Evolutionary conservation across 169 alveolate species (phyloP), one percentile per base, ranked within the genome.

Genomic region (Cryptosporidium meleagridis): DNA sequence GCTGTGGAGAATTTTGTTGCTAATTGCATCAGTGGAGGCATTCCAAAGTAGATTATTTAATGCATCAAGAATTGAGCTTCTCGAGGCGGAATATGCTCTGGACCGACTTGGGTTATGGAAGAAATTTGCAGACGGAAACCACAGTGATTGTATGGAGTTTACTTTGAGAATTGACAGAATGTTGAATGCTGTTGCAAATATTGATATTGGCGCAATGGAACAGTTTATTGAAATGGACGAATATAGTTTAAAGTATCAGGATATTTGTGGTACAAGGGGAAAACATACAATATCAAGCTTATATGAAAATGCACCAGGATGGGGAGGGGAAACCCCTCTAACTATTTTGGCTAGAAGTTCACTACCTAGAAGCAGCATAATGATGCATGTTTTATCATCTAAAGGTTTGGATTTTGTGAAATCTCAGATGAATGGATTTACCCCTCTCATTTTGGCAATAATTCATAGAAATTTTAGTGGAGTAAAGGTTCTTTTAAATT

Each of bases 251-350:
- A 41, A 44, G 44, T n/a, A 33, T 29, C 53, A 45, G n/a, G 70
- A 61, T 41, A 48, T 12, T 0, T 62, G 69, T 45, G 75, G 68
- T 21, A 18, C 12, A 39, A 21, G 1, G 31, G 75, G 45, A 21
- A 29, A 18, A 31, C 80, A 45, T 8, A 58, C 73, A 4, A 26
- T 80, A n/a, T 80, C 73, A 10, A 62, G 51, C 70, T 65, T 80
- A 31, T 80, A 80, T 44, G 89, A 65, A n/a, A 80, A 80, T 80
- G 89, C 89, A 37, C 89, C 89, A 14, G 89, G 89, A 2, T 80
- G 89, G 89, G 89, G 89, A 14, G 89, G 89, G 5, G 89, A 80
- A 45, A 80, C 89, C 21, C 89, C 89, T 6, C 31, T 80, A 44
- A 80, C 89, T 23, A 80, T 80, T 39, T 48, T 80, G 23, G 73